Evolutionary conservation across 2,329 filamentous ascomycete genomes (phyloP), one percentile per base, ranked within the genome.

Genomic region (Polychaeton citri): DNA sequence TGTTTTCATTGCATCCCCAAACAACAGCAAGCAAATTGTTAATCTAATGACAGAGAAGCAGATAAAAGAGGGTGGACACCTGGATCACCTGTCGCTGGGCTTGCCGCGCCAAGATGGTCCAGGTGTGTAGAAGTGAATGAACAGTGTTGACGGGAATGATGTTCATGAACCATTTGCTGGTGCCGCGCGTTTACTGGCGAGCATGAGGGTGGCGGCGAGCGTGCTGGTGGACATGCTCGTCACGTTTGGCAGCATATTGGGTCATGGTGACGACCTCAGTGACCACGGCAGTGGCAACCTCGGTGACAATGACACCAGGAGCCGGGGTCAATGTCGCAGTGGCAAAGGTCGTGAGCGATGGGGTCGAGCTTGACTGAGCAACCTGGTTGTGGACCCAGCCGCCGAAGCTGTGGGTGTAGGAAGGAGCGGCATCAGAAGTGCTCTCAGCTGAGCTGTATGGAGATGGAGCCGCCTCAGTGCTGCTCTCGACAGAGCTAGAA

Each of bases 191-290:
- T 26, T 49, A 37, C 18, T 43, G 39, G 36, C 44, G 45, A 30
- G 32, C 44, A 35, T 53, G 50, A 38, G 37, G 39, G 40, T 50
- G 50, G 19, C 41, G 42, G 18, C 5, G 12, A 17, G 13, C 30
- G 30, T 32, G 30, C 13, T 19, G 30, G 30, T 16, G 13, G 30
- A 10, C 13, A 45, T 52, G 48, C 39, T 48, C 42, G 47, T 51
- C 49, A 18, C 51, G 46, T n/a, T n/a, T n/a, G n/a, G n/a, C n/a
- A 41, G 45, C 40, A 38, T 19, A 34, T 35, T 18, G 41, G 37
- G 36, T 50, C 17, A 39, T 44, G 24, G 46, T 51, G 20, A 46
- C 48, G 30, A 47, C 42, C 28, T 49, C 41, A 21, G 51, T 54
- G 30, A 44, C 49, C 24, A 43, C 38, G 32, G 39, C 41, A 8